Percentiles rank a stretch among this genome's conserved stretches.
phyloP scores from a whole-genome alignment of 768 basidiomycete genomes.

The Agaricus bisporus region DNA sequence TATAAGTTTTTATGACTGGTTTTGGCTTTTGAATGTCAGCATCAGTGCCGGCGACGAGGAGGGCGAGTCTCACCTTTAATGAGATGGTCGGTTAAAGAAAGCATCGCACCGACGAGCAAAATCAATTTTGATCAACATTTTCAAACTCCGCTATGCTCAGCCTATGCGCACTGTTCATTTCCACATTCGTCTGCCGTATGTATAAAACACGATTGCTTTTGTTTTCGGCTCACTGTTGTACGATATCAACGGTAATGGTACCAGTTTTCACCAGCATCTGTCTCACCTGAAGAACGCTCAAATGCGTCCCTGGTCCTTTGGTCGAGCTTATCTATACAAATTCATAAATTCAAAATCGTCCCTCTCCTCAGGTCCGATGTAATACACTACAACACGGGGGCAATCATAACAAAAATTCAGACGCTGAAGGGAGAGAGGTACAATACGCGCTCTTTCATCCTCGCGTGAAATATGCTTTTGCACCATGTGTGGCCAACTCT shows the following conservation, averaged over 20 bases:
- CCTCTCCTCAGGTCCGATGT: not conserved
- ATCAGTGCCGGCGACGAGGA: constrained; percentile 10
- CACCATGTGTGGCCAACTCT: constrained; percentile 78
- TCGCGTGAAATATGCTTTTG: constrained; percentile 83
- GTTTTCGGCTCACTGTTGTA: too few relatives aligned
- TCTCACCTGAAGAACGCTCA: too few relatives aligned
- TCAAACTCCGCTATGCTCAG: constrained; percentile 40
- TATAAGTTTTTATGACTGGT: constrained; percentile 61
- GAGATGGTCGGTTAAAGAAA: constrained; percentile 59
- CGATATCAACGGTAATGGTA: too few relatives aligned
- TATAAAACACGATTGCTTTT: too few relatives aligned
- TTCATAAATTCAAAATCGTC: not conserved
- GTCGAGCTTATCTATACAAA: not conserved
- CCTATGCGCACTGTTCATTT: constrained; percentile 31
- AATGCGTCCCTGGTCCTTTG: too few relatives aligned
- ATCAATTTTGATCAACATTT: constrained; percentile 30
- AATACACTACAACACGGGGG: constrained; percentile 5
- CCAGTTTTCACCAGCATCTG: too few relatives aligned
- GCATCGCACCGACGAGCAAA: constrained; percentile 17
- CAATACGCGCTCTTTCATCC: constrained; percentile 38
- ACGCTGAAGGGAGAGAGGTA: constrained; percentile 9
- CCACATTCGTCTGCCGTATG: constrained; percentile 4
- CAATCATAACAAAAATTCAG: constrained; percentile 12
- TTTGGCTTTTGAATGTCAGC: constrained; percentile 43
- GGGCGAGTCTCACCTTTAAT: constrained; percentile 48